Base-by-base conservation (phyloP, 108 stramenopile species). In the Nitzschia sp. region DNA sequence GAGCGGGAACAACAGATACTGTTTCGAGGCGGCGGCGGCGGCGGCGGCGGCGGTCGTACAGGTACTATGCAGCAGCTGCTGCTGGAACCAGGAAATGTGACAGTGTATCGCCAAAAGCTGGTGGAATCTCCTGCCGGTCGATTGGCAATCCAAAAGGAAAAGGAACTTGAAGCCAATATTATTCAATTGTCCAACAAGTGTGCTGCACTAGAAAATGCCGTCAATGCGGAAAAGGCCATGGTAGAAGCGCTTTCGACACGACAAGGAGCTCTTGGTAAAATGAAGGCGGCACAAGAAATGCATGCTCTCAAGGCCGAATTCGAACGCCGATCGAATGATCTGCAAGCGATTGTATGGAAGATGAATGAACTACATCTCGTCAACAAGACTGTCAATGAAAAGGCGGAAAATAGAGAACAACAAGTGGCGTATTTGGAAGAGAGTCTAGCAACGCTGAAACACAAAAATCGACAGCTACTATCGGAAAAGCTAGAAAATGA, bases 311-410 rank as follows among this genome's bases (percentile, higher is more conserved):
- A 85, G 35, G 69, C 85, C 45, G 81, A 89, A 62, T 69, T 92
- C 0, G 88, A 91, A 26, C 80, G 83, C 48, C 89, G 84, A 76
- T 78, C 83, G 28, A 77, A 87, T 53, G 89, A 90, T 72, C 66
- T 92, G 30, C 80, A 86, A 35, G 87, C 87, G 5, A 85, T 89
- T 52, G 79, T 89, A 31, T 90, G 82, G 85, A 95, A 92, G 56
- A 89, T 92, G 89, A 90, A 95, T 58, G 94, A 95, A 48, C 76
- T 95, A 25, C 87, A 95, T 57, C 69, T 92, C 31, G 83, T 91
- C 15, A 91, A 91, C 64, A 91, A 95, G 56, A 85, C 86, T 13
- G 77, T 89, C 46, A 79, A 73, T 59, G 77, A 86, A 57, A 92
- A 91, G 54, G 82, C 89, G 63, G 80, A 77, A 11, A 81, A 83